Percentiles rank a stretch among this genome's conserved stretches.
These are phyloP conservation scores for Combretum micranthum DNA, from an alignment of 345 rosid genomes.

Conservation along the genomic window DNA sequence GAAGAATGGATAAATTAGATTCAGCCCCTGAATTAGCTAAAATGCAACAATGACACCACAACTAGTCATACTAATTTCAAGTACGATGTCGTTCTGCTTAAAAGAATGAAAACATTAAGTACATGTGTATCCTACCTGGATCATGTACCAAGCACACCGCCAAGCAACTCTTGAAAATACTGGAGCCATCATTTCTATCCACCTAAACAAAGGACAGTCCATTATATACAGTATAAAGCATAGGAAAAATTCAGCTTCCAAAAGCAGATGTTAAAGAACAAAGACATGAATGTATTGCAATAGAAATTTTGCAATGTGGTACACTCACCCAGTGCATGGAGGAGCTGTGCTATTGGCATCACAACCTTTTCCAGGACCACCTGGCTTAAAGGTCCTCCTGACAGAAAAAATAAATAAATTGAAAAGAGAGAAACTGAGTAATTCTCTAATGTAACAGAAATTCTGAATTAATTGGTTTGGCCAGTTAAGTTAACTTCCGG, in stretches of 20 bases:
- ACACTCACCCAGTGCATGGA: constrained; percentile 65
- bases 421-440: constrained; percentile 6
- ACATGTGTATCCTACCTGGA: constrained; percentile 34
- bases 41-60: too few species aligned
- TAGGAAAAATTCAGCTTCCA: background rate
- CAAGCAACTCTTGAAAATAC: constrained; percentile 68
- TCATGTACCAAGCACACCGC: constrained; percentile 75
- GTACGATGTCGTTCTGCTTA: background rate
- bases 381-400: constrained; percentile 52
- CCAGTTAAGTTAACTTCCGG: background rate
- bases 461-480: background rate
- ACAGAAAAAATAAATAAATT: constrained; percentile 11
- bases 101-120: background rate
- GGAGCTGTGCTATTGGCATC: constrained; percentile 39
- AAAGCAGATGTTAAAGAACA: background rate
- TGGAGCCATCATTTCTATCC: constrained; percentile 82
- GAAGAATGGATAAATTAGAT: too few species aligned
- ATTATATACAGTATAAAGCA: constrained; percentile 8
- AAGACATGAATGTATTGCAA: background rate
- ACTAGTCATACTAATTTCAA: too few species aligned
- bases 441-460: background rate
- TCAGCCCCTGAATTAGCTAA: too few species aligned
- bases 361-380: constrained; percentile 31
- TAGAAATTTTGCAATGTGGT: constrained; percentile 1
- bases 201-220: constrained; percentile 26